These are phyloP conservation scores for Ustilago nuda DNA, from an alignment of 1,284 basidiomycete species.

Conservation along the genomic window DNA sequence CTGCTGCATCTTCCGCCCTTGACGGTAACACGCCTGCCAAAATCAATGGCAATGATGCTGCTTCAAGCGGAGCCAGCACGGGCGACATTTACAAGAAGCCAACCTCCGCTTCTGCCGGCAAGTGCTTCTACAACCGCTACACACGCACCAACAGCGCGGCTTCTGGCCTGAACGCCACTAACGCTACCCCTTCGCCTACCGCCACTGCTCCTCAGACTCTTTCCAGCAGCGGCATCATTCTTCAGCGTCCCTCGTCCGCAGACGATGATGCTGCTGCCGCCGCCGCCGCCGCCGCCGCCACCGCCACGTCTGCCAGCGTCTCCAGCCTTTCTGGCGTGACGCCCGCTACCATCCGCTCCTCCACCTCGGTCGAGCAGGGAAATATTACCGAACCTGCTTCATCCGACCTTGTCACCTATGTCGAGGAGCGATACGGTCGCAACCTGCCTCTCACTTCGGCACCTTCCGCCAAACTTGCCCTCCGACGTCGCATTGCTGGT, in stretches of 20 bases:
- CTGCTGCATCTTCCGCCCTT: neutral
- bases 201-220: constrained; percentile 30
- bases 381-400: constrained; percentile 18
- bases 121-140: constrained; percentile 55
- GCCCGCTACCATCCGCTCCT: constrained; percentile 11
- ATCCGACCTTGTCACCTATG: constrained; percentile 73
- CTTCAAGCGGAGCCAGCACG: neutral
- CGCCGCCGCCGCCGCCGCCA: constrained; percentile 5
- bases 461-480: constrained; percentile 82
- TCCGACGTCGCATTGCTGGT: constrained; percentile 89
- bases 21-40: neutral
- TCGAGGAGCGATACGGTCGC: constrained; percentile 95
- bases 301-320: constrained; percentile 19
- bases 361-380: constrained; percentile 7
- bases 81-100: constrained; percentile 49
- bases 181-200: constrained; percentile 32
- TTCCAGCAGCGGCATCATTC: constrained; percentile 38
- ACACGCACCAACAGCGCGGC: constrained; percentile 45
- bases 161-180: constrained; percentile 9
- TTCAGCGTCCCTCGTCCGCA: constrained; percentile 28
- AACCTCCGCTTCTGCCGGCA: constrained; percentile 16
- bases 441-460: constrained; percentile 84
- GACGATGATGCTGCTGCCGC: constrained; percentile 22
- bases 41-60: neutral
- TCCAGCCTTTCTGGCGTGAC: constrained; percentile 31